phyloP scores from a whole-genome alignment of 768 basidiomycete genomes.

The Leccinum rimulosum region DNA sequence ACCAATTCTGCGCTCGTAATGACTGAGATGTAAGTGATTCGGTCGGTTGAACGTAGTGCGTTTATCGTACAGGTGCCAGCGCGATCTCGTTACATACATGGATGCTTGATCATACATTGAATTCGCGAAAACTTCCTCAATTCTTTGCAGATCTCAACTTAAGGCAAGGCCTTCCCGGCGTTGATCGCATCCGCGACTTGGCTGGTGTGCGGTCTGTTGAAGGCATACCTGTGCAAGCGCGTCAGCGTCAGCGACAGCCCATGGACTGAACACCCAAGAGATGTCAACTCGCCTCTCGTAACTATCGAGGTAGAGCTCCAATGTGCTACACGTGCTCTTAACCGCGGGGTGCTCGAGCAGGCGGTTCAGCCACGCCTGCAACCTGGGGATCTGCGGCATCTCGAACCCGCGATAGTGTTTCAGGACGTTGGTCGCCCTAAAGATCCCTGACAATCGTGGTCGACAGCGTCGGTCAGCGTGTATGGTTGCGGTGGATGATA shows the following conservation, averaged over 20 bases:
- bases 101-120: background rate
- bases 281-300: constrained; percentile 55
- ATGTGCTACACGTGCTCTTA: constrained; percentile 65
- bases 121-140: background rate
- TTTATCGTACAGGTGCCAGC: background rate
- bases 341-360: constrained; percentile 62
- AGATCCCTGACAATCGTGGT: constrained; percentile 51
- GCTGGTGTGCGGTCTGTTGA: constrained; percentile 75
- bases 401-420: constrained; percentile 67
- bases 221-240: constrained; percentile 54
- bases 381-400: constrained; percentile 46
- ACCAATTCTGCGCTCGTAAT: background rate
- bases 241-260: background rate
- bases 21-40: background rate
- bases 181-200: constrained; percentile 77
- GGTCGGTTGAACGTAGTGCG: background rate
- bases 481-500: background rate
- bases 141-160: constrained; percentile 21
- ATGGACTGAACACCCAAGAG: background rate
- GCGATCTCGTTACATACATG: background rate
- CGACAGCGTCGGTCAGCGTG: background rate
- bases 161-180: constrained; percentile 59
- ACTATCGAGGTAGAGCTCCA: constrained; percentile 64
- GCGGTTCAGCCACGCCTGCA: constrained; percentile 51
- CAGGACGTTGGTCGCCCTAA: constrained; percentile 60